Evolutionary conservation across 2,329 filamentous ascomycete genomes (phyloP), one percentile per base, ranked within the genome.

Genomic region (Nigrospora sphaerica): DNA sequence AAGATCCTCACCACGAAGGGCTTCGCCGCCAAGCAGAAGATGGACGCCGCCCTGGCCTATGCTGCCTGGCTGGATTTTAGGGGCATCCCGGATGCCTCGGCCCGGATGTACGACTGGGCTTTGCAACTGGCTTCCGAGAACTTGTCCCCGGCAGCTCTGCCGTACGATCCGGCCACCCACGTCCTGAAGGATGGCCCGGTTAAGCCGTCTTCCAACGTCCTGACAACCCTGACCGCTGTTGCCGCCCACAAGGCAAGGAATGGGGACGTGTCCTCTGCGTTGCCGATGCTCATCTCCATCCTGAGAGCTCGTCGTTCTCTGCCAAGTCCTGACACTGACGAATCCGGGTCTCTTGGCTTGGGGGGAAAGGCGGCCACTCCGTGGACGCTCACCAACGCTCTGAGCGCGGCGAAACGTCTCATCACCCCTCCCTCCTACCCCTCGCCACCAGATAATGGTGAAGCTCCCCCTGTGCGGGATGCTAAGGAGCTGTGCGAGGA

Each of bases 31-130:
- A 76, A 81, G 47, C 89, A 97, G 64, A 83, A 82, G 57, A 72
- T 96, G 44, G 83, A 92, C 48, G 90, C 91, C 4, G 85, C 88
- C 4, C 69, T 95, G 37, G 85, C 84, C 1, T 95, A 91, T 61
- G 92, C 86, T 2, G 85, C 88, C 46, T 96, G 87, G 79, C 74
- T 95, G 35, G 86, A 90, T 54, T 92, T 81, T 67, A 92, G 91
- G 67, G 74, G 79, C 2, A 63, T 81, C 23, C 67, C 74, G 2
- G 78, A 81, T 4, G 82, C 79, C 0, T 84, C 89, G 0, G 75
- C 81, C 46, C 80, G 85, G 51, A 82, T 90, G 69, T 91, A 88
- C 63, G 73, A 75, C 50, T 83, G 86, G 75, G 89, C 85, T 1
- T 69, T 95, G 36, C 81, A 88, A 52, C 83, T 95, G 49, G 87